A percentile compares a stretch with the other conserved stretches of the same genome.
phyloP scores from a whole-genome alignment of 108 stramenopile genomes.

The Cyclotella kingstonii region DNA sequence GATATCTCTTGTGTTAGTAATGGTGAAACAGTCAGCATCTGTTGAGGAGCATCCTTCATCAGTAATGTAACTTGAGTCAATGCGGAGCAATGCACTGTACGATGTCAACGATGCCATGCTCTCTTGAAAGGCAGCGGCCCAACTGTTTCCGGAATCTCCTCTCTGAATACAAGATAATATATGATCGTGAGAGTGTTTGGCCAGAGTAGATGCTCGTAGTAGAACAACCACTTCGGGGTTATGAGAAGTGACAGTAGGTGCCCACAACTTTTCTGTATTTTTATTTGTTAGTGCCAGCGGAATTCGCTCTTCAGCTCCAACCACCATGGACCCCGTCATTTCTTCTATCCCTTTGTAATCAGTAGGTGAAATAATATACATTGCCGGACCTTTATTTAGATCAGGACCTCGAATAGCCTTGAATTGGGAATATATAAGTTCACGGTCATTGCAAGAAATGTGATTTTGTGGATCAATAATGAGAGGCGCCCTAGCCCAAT shows the following conservation, averaged over 20 bases:
- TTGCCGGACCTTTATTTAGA: slow-evolving; percentile 53
- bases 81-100: slow-evolving; percentile 74
- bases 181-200: slow-evolving; percentile 65
- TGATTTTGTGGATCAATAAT: slow-evolving; percentile 86
- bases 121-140: slow-evolving; percentile 71
- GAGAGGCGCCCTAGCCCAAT: slow-evolving; percentile 78
- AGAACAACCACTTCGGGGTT: slow-evolving; percentile 76
- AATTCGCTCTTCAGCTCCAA: slow-evolving; percentile 28
- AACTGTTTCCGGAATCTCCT: slow-evolving; percentile 37
- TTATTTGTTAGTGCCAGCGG: neutral
- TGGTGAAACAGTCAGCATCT: slow-evolving; percentile 25
- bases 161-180: slow-evolving; percentile 41
- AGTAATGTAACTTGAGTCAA: slow-evolving; percentile 54
- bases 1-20: neutral
- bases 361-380: slow-evolving; percentile 81
- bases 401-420: slow-evolving; percentile 59
- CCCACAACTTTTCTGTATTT: slow-evolving; percentile 38
- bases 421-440: slow-evolving; percentile 62
- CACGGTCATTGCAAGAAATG: slow-evolving; percentile 52
- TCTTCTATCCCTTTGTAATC: slow-evolving; percentile 52
- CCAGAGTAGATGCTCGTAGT: slow-evolving; percentile 57
- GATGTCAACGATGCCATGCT: slow-evolving; percentile 65
- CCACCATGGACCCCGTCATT: slow-evolving; percentile 39
- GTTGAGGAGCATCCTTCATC: slow-evolving; percentile 76
- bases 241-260: slow-evolving; percentile 47